Conservation (phyloP, 2,329 filamentous ascomycete species). For the Taxawa tesnikishii region DNA sequence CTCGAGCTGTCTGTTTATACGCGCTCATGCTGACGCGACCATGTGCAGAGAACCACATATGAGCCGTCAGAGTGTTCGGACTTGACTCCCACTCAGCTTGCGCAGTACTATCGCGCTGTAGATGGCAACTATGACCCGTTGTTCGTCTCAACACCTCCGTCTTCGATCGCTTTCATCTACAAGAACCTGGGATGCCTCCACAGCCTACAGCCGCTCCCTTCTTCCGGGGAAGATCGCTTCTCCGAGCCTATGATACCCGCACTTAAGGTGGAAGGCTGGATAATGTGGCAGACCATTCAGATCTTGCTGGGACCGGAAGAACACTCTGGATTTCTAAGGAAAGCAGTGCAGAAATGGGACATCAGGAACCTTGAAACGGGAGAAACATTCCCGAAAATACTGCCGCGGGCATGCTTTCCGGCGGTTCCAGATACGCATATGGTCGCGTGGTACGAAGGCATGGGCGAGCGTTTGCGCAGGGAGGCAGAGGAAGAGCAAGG, state of each 20-base stretch:
- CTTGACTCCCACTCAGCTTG: constrained; percentile 35
- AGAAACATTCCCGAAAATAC: constrained; percentile 42
- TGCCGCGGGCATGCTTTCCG: constrained; percentile 61
- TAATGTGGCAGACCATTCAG: constrained; percentile 88
- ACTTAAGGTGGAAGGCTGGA: constrained; percentile 72
- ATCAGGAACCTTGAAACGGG: constrained; percentile 60
- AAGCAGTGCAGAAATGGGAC: constrained; percentile 64
- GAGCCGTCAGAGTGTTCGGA: constrained; percentile 31
- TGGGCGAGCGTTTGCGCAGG: constrained; percentile 56
- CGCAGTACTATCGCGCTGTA: constrained; percentile 36
- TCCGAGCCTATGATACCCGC: constrained; percentile 67
- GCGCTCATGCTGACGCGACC: background rate
- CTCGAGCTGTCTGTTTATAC: background rate
- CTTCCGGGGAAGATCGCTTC: constrained; percentile 50
- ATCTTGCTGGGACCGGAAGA: constrained; percentile 77
- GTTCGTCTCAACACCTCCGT: constrained; percentile 62
- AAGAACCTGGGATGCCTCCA: constrained; percentile 85
- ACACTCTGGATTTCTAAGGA: constrained; percentile 73
- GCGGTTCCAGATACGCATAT: constrained; percentile 63
- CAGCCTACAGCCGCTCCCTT: constrained; percentile 53
- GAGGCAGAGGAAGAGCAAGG: constrained; percentile 40
- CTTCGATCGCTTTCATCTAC: constrained; percentile 83
- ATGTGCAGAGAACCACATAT: constrained; percentile 15
- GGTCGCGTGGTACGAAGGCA: constrained; percentile 71
- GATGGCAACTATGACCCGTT: constrained; percentile 42